Evolutionary conservation across 2,329 filamentous ascomycete species (phyloP).

Genomic region (Epichloe glyceriae): DNA sequence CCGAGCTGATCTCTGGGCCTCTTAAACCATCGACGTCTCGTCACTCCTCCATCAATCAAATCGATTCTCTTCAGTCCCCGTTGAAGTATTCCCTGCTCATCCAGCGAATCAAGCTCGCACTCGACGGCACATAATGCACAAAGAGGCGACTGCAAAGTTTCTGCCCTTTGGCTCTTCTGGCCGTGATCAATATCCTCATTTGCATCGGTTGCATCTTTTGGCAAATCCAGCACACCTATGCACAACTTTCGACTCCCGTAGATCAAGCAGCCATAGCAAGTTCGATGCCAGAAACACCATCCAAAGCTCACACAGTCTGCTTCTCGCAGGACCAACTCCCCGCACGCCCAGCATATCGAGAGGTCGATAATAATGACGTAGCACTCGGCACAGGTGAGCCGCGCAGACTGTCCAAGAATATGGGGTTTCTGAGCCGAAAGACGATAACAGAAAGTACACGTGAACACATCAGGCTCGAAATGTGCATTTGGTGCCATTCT

Average conservation of each 20-base stretch:
- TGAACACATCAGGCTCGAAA: slow-evolving; percentile 22
- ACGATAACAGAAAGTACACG: slow-evolving; percentile 44
- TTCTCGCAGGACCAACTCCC: slow-evolving; percentile 38
- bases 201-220: slow-evolving; percentile 19
- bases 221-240: slow-evolving; percentile 19
- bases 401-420: slow-evolving; percentile 31
- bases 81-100: slow-evolving; percentile 21
- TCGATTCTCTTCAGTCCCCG: slow-evolving; percentile 32
- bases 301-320: slow-evolving; percentile 45
- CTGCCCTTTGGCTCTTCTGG: slow-evolving; percentile 16
- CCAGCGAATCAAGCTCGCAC: slow-evolving; percentile 22
- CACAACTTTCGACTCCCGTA: slow-evolving; percentile 30
- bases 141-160: slow-evolving; percentile 34
- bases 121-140: slow-evolving; percentile 34
- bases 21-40: slow-evolving; percentile 24
- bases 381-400: slow-evolving; percentile 37
- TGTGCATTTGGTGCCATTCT: not conserved
- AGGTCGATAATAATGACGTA: slow-evolving; percentile 35
- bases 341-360: slow-evolving; percentile 45
- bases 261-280: slow-evolving; percentile 43
- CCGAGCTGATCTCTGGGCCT: slow-evolving; percentile 16
- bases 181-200: slow-evolving; percentile 1
- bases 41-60: slow-evolving; percentile 32
- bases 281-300: slow-evolving; percentile 47
- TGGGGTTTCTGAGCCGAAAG: slow-evolving; percentile 22